Evolutionary conservation across 148 eudicot genomes (phyloP), one percentile per base, ranked within the genome.

Genomic region (Arbutus unedo): DNA sequence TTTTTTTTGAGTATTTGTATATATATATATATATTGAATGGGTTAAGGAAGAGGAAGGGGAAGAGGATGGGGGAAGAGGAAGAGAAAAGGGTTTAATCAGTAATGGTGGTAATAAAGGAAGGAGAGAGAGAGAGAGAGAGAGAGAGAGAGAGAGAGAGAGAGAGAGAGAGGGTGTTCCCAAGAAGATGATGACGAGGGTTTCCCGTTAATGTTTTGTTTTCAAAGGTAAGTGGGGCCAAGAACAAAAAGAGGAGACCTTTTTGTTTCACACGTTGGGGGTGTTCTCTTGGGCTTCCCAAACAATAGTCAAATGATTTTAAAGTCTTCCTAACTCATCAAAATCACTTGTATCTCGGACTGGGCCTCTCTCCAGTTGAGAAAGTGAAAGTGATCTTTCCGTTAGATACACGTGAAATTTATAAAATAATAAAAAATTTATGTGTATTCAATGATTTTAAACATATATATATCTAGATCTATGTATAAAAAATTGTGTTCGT

Each of bases 121-220:
- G 38, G 4, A 19, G 66, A 73, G 47, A 44, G 47, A 16, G 38
- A 73, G 51, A 51, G 23, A 50, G 44, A 21, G 50, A 45, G 68
- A 60, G 53, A 50, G 75, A 76, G 79, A 74, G 73, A 56, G 75
- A 23, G 80, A 19, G 45, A 55, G 64, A 71, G 79, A 76, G 81
- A 38, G 56, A 19, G 79, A 60, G 45, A 11, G 75, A 81, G 83
- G 81, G 80, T 54, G 80, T 84, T 84, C 79, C 87, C 83, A 67
- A 84, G 84, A 87, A 84, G 84, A 82, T 76, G 84, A 82, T 66
- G 82, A 87, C 82, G 87, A 87, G 83, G 74, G 53, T 87, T 87
- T 82, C 82, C 82, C 87, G 87, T 84, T 82, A 82, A 79, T 87
- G 89, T 87, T 82, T 87, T 84, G 89, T 84, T 84, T 84, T 77